Conservation (phyloP, 345 rosid genomes). For the Diplotaxis tenuifolia region DNA sequence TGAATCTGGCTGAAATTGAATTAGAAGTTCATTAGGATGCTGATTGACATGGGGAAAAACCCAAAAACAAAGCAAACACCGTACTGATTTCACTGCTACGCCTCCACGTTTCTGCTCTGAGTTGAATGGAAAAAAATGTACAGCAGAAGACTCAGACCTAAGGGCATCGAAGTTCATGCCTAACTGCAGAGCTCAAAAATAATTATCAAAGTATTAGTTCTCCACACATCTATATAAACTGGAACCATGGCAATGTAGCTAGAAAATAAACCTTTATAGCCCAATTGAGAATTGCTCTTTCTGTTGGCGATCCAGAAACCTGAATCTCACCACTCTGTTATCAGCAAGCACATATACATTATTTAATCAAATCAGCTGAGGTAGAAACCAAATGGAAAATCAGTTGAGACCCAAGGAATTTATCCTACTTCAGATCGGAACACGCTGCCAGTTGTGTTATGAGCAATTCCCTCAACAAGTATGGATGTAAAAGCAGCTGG, state of each 20-base stretch:
- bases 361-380: constrained; percentile 4
- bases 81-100: constrained; percentile 67
- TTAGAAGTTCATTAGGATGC: not conserved
- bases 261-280: constrained; percentile 59
- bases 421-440: constrained; percentile 60
- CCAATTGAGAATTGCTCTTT: constrained; percentile 86
- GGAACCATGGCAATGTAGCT: constrained; percentile 4
- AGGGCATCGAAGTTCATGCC: constrained; percentile 78
- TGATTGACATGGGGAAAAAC: not conserved
- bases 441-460: constrained; percentile 79
- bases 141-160: constrained; percentile 55
- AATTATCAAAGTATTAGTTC: constrained; percentile 15
- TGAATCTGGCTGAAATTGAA: constrained; percentile 52
- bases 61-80: constrained; percentile 10
- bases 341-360: constrained; percentile 10
- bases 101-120: constrained; percentile 91
- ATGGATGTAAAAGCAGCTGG: constrained; percentile 11
- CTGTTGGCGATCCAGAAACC: constrained; percentile 94
- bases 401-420: not conserved
- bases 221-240: not conserved
- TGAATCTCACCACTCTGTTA: constrained; percentile 68
- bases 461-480: constrained; percentile 72
- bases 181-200: constrained; percentile 48
- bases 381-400: constrained; percentile 5
- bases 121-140: constrained; percentile 87